A percentile compares a stretch with the other conserved stretches of the same genome.
phyloP scores from a whole-genome alignment of 805 yeast species.

The Ogataea zsoltii region DNA sequence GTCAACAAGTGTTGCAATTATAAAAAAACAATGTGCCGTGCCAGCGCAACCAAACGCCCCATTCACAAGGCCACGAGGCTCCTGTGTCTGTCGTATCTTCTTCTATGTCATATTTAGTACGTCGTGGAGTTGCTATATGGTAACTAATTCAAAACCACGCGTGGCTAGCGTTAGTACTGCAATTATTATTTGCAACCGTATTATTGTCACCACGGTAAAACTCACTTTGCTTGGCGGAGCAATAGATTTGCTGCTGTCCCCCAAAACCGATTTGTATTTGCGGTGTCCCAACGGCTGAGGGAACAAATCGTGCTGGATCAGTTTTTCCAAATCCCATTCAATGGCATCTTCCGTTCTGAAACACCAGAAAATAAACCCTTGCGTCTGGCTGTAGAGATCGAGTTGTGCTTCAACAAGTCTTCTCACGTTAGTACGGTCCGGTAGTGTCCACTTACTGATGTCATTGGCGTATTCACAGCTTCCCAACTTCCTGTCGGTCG shows the following conservation, averaged over 20 bases:
- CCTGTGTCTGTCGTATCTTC: too few relatives aligned
- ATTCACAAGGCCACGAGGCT: too few relatives aligned
- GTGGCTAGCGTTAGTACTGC: slow-evolving; percentile 13
- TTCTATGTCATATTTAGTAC: too few relatives aligned
- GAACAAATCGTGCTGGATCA: slow-evolving; percentile 52
- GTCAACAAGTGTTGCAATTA: background rate
- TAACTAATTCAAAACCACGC: slow-evolving; percentile 1
- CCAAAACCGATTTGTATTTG: slow-evolving; percentile 68
- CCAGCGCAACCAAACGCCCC: background rate
- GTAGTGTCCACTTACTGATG: slow-evolving; percentile 42
- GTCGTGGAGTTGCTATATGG: slow-evolving; percentile 3
- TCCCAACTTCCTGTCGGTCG: slow-evolving; percentile 41
- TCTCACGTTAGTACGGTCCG: slow-evolving; percentile 46
- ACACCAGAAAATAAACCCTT: slow-evolving; percentile 76
- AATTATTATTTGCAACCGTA: background rate
- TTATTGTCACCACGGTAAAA: slow-evolving; percentile 7
- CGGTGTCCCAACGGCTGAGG: slow-evolving; percentile 69
- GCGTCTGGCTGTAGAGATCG: slow-evolving; percentile 44
- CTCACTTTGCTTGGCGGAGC: slow-evolving; percentile 12
- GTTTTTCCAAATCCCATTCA: slow-evolving; percentile 64
- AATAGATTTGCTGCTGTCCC: slow-evolving; percentile 8
- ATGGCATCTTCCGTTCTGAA: slow-evolving; percentile 65
- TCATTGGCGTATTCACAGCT: slow-evolving; percentile 43
- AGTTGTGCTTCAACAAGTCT: slow-evolving; percentile 62
- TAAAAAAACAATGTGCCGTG: background rate